Evolutionary conservation across 768 basidiomycete species (phyloP).

Genomic region (Austroboletus festivus): DNA sequence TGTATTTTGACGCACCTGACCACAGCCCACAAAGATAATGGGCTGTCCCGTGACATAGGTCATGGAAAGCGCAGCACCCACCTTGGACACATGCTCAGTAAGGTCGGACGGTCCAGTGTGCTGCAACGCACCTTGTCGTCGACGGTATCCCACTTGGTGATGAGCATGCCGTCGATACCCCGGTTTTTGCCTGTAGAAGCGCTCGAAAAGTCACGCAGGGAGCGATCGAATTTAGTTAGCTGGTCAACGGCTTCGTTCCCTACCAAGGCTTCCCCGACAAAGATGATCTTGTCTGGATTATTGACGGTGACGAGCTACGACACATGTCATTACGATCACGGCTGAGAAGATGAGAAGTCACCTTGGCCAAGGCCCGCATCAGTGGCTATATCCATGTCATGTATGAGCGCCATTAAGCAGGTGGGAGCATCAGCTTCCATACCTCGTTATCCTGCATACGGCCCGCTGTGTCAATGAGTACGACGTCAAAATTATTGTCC

Average conservation of each 20-base stretch:
- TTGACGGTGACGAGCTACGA: conserved; percentile 85
- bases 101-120: background rate
- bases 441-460: conserved; percentile 99
- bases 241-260: conserved; percentile 99
- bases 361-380: conserved; percentile 98
- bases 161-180: conserved; percentile 96
- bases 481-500: conserved; percentile 92
- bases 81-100: conserved; percentile 44
- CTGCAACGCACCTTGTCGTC: conserved; percentile 76
- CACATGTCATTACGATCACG: background rate
- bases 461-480: conserved; percentile 96
- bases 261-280: conserved; percentile 96
- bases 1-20: conserved; percentile 87
- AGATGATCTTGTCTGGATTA: conserved; percentile 94
- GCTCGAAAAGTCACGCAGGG: conserved; percentile 87
- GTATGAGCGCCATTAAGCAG: background rate
- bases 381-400: conserved; percentile 56
- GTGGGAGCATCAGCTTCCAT: conserved; percentile 13
- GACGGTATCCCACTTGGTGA: conserved; percentile 99
- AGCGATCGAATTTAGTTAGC: conserved; percentile 92
- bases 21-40: conserved; percentile 97
- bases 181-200: conserved; percentile 66
- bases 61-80: conserved; percentile 98
- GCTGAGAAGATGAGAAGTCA: conserved; percentile 23
- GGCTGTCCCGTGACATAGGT: conserved; percentile 99